Conservation (phyloP, 441 rosid species). For the Gossypium laxum region DNA sequence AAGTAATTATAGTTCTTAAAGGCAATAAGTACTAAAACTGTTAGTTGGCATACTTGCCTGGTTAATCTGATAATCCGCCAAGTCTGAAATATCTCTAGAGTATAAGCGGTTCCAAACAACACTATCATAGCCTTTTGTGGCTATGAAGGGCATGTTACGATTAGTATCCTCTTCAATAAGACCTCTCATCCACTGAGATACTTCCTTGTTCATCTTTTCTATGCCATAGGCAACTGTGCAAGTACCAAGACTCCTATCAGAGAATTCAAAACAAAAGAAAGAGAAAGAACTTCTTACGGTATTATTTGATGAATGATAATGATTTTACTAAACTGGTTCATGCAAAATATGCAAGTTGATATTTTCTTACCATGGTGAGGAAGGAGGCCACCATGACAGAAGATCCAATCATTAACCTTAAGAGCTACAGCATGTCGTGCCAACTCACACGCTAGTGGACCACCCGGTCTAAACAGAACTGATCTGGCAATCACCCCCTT, state of each 20-base stretch:
- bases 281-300: constrained; percentile 11
- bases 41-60: constrained; percentile 40
- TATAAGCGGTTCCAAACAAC: constrained; percentile 87
- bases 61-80: constrained; percentile 42
- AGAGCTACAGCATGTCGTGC: constrained; percentile 62
- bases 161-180: constrained; percentile 28
- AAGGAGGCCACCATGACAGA: constrained; percentile 92
- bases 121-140: constrained; percentile 68
- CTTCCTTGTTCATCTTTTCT: constrained; percentile 76
- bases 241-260: constrained; percentile 30
- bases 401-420: constrained; percentile 77
- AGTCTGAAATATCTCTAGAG: constrained; percentile 57
- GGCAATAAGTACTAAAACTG: neutral
- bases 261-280: constrained; percentile 18
- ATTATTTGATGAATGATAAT: neutral
- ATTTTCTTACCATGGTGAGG: constrained; percentile 66
- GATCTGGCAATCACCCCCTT: constrained; percentile 84
- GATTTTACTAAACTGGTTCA: constrained; percentile 1
- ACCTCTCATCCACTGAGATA: constrained; percentile 75
- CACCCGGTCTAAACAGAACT: constrained; percentile 67
- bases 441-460: constrained; percentile 66
- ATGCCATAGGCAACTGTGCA: constrained; percentile 67
- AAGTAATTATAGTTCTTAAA: constrained; percentile 8
- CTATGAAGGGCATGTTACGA: constrained; percentile 59
- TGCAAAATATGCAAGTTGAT: constrained; percentile 2